phyloP scores from a whole-genome alignment of 495 filamentous ascomycete species.

The Penicillium riverlandense region DNA sequence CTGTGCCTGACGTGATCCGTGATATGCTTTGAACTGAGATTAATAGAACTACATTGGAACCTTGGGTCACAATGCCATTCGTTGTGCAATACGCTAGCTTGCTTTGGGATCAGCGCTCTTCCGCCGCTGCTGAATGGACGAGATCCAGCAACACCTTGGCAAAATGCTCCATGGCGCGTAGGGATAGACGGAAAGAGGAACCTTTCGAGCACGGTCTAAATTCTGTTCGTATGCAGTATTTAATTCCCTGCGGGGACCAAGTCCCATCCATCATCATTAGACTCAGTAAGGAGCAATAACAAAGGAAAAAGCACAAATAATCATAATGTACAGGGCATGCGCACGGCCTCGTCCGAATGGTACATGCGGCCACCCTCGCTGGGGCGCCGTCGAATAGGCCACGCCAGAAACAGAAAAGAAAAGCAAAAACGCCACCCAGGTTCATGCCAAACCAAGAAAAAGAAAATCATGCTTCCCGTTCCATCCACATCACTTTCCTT shows the following conservation, averaged over 20 bases:
- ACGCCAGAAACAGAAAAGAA: background rate
- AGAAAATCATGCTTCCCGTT: conserved; percentile 15
- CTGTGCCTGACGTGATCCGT: no score
- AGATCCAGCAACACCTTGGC: no score
- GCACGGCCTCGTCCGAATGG: conserved; percentile 6
- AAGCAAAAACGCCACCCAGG: conserved; percentile 16
- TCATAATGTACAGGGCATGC: conserved; percentile 26
- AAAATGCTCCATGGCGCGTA: no score
- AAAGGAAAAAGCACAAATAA: conserved; percentile 8
- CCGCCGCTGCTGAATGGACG: no score
- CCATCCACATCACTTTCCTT: conserved; percentile 20
- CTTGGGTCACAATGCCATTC: no score
- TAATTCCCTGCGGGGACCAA: no score
- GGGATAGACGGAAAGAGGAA: background rate
- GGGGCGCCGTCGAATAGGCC: conserved; percentile 2
- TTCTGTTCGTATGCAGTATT: no score
- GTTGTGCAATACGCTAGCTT: no score
- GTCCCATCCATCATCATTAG: conserved; percentile 18
- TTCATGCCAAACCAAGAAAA: conserved; percentile 19
- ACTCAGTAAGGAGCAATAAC: conserved; percentile 9
- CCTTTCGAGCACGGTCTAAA: conserved; percentile 1
- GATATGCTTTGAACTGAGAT: no score
- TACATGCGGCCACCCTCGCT: conserved; percentile 2
- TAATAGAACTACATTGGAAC: no score
- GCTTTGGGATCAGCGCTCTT: no score